Base-by-base conservation (phyloP, 2,329 filamentous ascomycete genomes). In the Aspergillus clavatus region DNA sequence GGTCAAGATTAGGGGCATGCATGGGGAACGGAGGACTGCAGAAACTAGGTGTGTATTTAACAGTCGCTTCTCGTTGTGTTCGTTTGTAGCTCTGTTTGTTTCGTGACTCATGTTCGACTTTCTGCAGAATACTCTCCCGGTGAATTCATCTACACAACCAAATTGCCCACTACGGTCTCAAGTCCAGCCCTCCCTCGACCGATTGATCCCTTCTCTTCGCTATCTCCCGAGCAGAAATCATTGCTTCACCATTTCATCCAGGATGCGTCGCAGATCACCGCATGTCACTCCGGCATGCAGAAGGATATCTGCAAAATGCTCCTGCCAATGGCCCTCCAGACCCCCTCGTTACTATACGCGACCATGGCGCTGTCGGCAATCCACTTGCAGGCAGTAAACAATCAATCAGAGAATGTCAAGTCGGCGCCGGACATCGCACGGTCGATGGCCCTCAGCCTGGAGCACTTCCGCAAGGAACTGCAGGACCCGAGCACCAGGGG, bases 291-390 rank as follows among this genome's bases (percentile, higher is more conserved):
- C 1, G 61, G 65, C 29, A 68, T 71, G 62, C 69, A 70, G 37
- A 59, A 59, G 31, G 65, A 71, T 41, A 68, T 72, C 39, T 72
- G 69, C 51, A 59, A 61, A 16, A 65, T 70, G 62, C 60, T 72
- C 11, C 56, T 72, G n/a, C 69, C 70, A 2, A 71, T 72, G 68
- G 69, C 67, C 18, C 55, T 71, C 1, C 65, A 70, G 41, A 71
- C 63, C 7, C 69, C 67, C 2, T 69, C 69, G 1, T 56, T 72
- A 40, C 58, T 72, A 19, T 68, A 71, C 48, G 69, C 68, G 16
- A 72, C 68, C 16, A 66, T 69, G 43, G 69, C 70, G 1, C 58
- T 72, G 18, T 70, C 70, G 3, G 69, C 69, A 10, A 66, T 72
- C 18, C 70, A 72, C 44, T 59, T 70, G 1, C 61, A 66, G 43